phyloP scores from a whole-genome alignment of 1,284 basidiomycete species.

The Cutaneotrichosporon dermatis region DNA sequence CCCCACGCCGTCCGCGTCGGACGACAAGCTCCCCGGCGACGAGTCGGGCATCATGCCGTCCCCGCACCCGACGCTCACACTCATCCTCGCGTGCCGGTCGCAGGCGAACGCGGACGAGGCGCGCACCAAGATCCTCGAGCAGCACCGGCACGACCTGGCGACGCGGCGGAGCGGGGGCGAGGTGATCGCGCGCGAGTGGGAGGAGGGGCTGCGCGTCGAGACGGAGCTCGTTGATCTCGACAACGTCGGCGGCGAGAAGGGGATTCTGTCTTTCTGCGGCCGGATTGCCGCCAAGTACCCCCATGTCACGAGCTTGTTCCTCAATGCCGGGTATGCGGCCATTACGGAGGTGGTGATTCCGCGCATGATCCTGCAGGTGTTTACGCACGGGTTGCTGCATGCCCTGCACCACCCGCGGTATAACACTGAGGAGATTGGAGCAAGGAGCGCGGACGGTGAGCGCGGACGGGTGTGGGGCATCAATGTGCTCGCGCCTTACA shows the following conservation, averaged over 20 bases:
- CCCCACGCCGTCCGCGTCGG: neutral
- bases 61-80: constrained; percentile 58
- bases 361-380: constrained; percentile 55
- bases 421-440: constrained; percentile 61
- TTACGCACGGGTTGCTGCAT: constrained; percentile 49
- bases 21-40: neutral
- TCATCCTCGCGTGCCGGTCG: constrained; percentile 78
- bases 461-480: constrained; percentile 79
- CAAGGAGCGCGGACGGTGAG: constrained; percentile 61
- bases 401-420: constrained; percentile 59
- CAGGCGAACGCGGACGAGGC: constrained; percentile 62
- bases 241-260: constrained; percentile 53
- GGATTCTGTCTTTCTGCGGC: constrained; percentile 62
- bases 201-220: constrained; percentile 60
- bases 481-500: constrained; percentile 78
- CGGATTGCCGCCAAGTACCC: constrained; percentile 58
- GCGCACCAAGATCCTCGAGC: constrained; percentile 54
- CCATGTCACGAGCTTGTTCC: constrained; percentile 67
- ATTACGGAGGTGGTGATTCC: constrained; percentile 57
- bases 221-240: constrained; percentile 64
- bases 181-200: constrained; percentile 55
- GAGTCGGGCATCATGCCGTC: constrained; percentile 7
- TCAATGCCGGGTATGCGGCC: constrained; percentile 72
- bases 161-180: constrained; percentile 45
- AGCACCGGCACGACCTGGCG: constrained; percentile 54